Conservation (phyloP, 1,139 yeast genomes). For the Candida sp. region DNA sequence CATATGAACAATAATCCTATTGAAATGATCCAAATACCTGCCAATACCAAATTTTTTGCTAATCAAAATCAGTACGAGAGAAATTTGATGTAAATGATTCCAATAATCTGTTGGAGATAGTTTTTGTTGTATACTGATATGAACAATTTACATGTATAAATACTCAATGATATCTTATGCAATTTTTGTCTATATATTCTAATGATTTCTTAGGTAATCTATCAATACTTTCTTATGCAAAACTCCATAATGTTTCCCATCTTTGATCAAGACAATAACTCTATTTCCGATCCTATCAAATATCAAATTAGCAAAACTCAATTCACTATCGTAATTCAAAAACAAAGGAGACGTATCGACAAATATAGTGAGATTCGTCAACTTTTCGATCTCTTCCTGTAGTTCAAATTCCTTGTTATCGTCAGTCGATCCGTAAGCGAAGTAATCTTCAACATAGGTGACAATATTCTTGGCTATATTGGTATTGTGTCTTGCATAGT, state of each 20-base stretch:
- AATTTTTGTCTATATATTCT: too few relatives aligned
- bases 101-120: too few relatives aligned
- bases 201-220: slow-evolving; percentile 33
- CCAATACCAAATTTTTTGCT: neutral
- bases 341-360: slow-evolving; percentile 51
- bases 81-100: too few relatives aligned
- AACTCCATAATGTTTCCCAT: slow-evolving; percentile 51
- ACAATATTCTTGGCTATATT: slow-evolving; percentile 8
- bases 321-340: slow-evolving; percentile 47
- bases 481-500: slow-evolving; percentile 9
- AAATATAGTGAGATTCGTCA: slow-evolving; percentile 39
- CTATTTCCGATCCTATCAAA: slow-evolving; percentile 56
- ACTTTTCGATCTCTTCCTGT: slow-evolving; percentile 17
- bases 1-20: neutral
- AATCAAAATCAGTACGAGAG: too few relatives aligned
- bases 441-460: slow-evolving; percentile 18
- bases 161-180: too few relatives aligned
- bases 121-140: too few relatives aligned
- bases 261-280: slow-evolving; percentile 46
- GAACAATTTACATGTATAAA: too few relatives aligned
- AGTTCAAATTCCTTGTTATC: slow-evolving; percentile 11
- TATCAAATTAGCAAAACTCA: slow-evolving; percentile 51
- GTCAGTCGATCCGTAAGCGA: slow-evolving; percentile 22
- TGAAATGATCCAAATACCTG: neutral
- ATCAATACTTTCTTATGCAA: slow-evolving; percentile 56